Evolutionary conservation across 192 early-diverging fungal species (phyloP).

Genomic region (Chytriomyces hyalinus): DNA sequence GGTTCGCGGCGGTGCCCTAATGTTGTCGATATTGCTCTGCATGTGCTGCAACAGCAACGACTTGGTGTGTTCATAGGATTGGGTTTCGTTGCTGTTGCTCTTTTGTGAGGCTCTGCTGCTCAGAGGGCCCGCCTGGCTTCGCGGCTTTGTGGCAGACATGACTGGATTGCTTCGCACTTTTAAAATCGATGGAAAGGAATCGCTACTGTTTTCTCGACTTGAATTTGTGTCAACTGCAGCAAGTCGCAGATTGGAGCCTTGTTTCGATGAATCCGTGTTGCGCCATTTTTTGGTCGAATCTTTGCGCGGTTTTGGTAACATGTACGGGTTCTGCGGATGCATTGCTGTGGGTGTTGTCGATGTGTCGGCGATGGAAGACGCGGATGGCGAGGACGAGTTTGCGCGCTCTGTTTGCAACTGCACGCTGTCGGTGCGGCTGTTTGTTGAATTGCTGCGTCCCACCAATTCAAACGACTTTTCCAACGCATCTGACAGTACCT

Average conservation of each 20-base stretch:
- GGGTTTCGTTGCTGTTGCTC: not conserved
- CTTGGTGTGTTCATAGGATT: not conserved
- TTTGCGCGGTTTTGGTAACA: not conserved
- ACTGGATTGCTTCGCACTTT: not conserved
- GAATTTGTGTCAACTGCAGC: not conserved
- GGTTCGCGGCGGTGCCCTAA: not conserved
- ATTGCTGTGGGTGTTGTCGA: too few relatives aligned
- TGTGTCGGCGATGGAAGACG: too few relatives aligned
- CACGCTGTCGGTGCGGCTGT: too few relatives aligned
- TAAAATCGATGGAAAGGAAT: not conserved
- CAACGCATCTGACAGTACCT: too few relatives aligned
- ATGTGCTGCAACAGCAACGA: not conserved
- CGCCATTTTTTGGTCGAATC: not conserved
- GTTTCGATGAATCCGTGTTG: not conserved
- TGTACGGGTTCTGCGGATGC: too few relatives aligned
- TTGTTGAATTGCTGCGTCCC: too few relatives aligned
- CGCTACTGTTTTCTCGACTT: not conserved
- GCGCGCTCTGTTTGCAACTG: too few relatives aligned
- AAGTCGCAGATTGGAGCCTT: not conserved
- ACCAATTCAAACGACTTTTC: too few relatives aligned
- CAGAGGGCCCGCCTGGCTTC: not conserved
- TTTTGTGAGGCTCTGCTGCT: not conserved
- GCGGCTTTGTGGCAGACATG: not conserved
- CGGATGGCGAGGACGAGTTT: too few relatives aligned
- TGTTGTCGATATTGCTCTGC: not conserved